Percentiles rank a stretch among this genome's conserved stretches.
Evolutionary conservation across 108 stramenopile species (phyloP).

Genomic region (Schizochytrium sp.): DNA sequence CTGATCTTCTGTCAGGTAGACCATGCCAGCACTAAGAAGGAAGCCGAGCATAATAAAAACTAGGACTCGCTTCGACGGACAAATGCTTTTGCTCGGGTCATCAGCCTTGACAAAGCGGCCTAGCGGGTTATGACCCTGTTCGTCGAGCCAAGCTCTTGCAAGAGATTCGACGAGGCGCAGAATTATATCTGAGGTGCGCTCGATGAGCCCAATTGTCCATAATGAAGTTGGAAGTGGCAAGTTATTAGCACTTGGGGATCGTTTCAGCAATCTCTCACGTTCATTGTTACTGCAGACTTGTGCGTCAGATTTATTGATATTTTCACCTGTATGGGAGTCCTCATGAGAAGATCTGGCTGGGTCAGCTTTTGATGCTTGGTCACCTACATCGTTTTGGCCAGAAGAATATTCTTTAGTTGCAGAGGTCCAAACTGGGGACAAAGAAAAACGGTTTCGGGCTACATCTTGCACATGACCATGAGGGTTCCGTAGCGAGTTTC

Average conservation of each 20-base stretch:
- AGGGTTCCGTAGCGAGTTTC: too few species aligned
- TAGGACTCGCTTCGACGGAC: constrained; percentile 6
- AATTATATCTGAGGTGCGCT: neutral
- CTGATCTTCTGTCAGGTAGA: constrained; percentile 39
- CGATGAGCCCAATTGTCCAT: constrained; percentile 46
- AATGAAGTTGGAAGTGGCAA: neutral
- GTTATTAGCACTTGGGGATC: neutral
- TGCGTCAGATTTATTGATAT: neutral
- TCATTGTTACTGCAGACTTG: neutral
- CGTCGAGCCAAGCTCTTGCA: neutral
- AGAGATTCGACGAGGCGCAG: neutral
- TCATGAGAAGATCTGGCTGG: too few species aligned
- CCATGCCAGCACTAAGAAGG: neutral
- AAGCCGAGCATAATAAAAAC: neutral
- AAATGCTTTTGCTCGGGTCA: neutral
- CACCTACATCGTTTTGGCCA: too few species aligned
- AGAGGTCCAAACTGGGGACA: too few species aligned
- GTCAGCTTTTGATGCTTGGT: too few species aligned
- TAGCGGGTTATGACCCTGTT: constrained; percentile 15
- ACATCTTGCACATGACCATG: too few species aligned
- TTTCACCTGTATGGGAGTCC: too few species aligned
- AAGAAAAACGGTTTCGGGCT: too few species aligned
- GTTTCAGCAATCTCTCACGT: neutral
- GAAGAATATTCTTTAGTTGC: too few species aligned
- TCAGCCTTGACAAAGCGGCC: neutral